Evolutionary conservation across 345 rosid species (phyloP), one percentile per base, ranked within the genome.

Genomic region (Salix caprea): DNA sequence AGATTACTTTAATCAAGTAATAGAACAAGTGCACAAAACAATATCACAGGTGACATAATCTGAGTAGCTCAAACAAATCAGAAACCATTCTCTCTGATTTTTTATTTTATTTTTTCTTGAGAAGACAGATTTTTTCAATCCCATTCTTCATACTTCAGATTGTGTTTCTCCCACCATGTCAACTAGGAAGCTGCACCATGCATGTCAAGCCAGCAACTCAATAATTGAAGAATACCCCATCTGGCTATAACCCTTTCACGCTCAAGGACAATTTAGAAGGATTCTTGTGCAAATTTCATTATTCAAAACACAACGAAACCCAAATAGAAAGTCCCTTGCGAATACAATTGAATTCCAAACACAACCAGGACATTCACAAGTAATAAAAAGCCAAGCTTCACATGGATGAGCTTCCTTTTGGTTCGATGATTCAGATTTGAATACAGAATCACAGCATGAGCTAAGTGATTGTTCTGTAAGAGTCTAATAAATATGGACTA

Each of bases 361-460:
- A 75, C 80, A 77, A 76, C 56, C 72, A 79, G 67, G 62, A 65
- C 40, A 77, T 32, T 74, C 56, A 52, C 39, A 58, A 44, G 72
- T 11, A 34, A 73, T 40, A 13, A 78, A 48, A 62, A 70, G 75
- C n/a, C 79, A 68, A 79, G 77, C 74, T 70, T 75, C 74, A 77
- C 62, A 71, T 74, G 78, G 73, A 67, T 75, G 69, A 80, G 76
- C 84, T 80, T 77, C 77, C 67, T 50, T 79, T 58, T 66, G 78
- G 81, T 65, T 84, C 78, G 78, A 67, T 67, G 76, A 79, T 76
- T 77, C 76, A 70, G 76, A 71, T 68, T 75, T 64, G 80, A 84
- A 82, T 58, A 76, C 65, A 69, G 82, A 79, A 77, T 74, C 85
- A 82, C 48, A 80, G 67, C 78, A 77, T 48, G 21, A 69, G 78